These are phyloP conservation scores for Fusarium oligoseptatum DNA, from an alignment of 2,329 filamentous ascomycete genomes.

Conservation along the genomic window DNA sequence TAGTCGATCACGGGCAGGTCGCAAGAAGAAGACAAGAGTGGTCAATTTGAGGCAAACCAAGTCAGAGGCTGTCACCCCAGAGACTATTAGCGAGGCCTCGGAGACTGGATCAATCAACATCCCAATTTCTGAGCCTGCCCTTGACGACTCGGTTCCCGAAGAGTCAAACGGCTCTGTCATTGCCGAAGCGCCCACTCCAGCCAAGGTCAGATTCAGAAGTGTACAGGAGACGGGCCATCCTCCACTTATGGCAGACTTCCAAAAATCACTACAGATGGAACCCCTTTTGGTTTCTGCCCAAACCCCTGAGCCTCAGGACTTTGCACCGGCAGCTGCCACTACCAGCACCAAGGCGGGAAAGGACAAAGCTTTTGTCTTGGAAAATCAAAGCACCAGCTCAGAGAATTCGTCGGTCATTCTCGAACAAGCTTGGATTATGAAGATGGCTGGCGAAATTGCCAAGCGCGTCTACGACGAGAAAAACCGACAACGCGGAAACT, in stretches of 20 bases:
- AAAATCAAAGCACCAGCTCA: constrained; percentile 52
- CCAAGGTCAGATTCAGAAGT: constrained; percentile 59
- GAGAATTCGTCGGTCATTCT: constrained; percentile 73
- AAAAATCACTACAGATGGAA: constrained; percentile 42
- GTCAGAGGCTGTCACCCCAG: constrained; percentile 65
- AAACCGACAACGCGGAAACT: constrained; percentile 55
- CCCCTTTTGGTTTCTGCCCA: constrained; percentile 40
- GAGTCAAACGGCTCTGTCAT: constrained; percentile 64
- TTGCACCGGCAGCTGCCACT: constrained; percentile 35
- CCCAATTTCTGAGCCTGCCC: constrained; percentile 72
- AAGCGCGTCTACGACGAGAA: constrained; percentile 91
- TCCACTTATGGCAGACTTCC: constrained; percentile 44
- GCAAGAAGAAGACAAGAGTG: constrained; percentile 87
- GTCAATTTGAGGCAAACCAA: constrained; percentile 81
- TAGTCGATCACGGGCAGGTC: constrained; percentile 71
- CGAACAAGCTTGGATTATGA: constrained; percentile 88
- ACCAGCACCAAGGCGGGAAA: constrained; percentile 42
- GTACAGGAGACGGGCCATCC: constrained; percentile 38
- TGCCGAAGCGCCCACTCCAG: constrained; percentile 46
- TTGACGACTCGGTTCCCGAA: constrained; percentile 69
- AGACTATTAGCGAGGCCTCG: constrained; percentile 63
- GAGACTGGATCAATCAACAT: constrained; percentile 68
- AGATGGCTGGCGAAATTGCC: constrained; percentile 94
- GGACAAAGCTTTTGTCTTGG: constrained; percentile 49
- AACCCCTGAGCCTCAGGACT: constrained; percentile 26